phyloP scores from a whole-genome alignment of 116 monocot species.

The Iris pallida region DNA sequence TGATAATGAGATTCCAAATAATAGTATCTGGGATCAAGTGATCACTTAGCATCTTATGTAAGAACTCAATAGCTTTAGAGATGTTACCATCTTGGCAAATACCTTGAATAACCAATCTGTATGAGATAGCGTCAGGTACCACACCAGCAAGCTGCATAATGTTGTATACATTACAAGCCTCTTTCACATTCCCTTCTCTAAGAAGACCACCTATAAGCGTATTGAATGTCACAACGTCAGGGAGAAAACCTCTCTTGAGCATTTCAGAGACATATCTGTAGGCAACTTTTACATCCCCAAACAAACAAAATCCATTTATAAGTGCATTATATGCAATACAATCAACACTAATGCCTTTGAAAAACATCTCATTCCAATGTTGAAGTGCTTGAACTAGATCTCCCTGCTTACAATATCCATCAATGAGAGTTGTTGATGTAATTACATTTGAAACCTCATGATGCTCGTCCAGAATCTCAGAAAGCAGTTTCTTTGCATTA shows the following conservation, averaged over 20 bases:
- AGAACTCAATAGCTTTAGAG: conserved; percentile 23
- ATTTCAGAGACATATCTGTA: conserved; percentile 49
- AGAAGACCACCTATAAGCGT: conserved; percentile 47
- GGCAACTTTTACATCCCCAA: conserved; percentile 36
- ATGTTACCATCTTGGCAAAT: conserved; percentile 40
- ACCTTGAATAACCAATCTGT: conserved; percentile 46
- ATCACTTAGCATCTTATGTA: conserved; percentile 38
- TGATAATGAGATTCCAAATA: conserved; percentile 65
- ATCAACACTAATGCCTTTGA: conserved; percentile 32
- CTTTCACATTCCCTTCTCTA: conserved; percentile 40
- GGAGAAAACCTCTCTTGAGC: conserved; percentile 61
- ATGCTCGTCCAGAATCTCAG: conserved; percentile 40
- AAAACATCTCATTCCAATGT: conserved; percentile 42
- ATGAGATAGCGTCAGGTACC: conserved; percentile 44
- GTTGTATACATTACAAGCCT: conserved; percentile 45
- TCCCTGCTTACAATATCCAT: conserved; percentile 47
- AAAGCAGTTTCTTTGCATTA: conserved; percentile 38
- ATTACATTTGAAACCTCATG: conserved; percentile 33
- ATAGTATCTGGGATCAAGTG: conserved; percentile 33
- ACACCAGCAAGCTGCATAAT: conserved; percentile 39
- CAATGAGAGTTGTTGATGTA: conserved; percentile 64
- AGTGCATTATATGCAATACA: conserved; percentile 61
- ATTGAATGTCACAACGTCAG: conserved; percentile 69
- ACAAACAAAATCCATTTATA: conserved; percentile 54
- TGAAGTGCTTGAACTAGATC: conserved; percentile 41